Evolutionary conservation across 495 filamentous ascomycete species (phyloP).

Genomic region (Penicillium paradoxum): DNA sequence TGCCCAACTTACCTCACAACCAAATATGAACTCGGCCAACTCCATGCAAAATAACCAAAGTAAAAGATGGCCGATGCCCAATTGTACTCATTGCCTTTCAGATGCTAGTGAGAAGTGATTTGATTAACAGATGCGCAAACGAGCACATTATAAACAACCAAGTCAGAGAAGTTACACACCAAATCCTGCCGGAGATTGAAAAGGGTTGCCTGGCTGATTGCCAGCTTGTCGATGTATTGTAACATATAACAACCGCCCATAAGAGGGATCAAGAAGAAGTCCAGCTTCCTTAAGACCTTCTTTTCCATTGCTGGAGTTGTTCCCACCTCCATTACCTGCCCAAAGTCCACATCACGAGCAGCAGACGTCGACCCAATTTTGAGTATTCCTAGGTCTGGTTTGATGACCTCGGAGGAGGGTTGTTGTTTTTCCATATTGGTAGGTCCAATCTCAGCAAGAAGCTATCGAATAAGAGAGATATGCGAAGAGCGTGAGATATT

Average conservation of each 20-base stretch:
- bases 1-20: conserved; percentile 29
- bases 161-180: conserved; percentile 9
- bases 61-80: conserved; percentile 48
- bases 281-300: not conserved
- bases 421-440: conserved; percentile 17
- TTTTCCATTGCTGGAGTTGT: not conserved
- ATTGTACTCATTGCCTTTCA: conserved; percentile 42
- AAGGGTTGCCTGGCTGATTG: conserved; percentile 49
- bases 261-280: conserved; percentile 36
- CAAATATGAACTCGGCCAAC: conserved; percentile 47
- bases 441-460: too few species aligned
- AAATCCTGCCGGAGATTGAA: conserved; percentile 45
- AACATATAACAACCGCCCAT: conserved; percentile 46
- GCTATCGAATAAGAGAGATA: not conserved
- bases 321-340: conserved; percentile 25
- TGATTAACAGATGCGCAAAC: not conserved
- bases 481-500: too few species aligned
- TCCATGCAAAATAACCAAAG: conserved; percentile 47
- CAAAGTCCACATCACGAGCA: conserved; percentile 33
- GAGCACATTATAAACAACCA: too few species aligned
- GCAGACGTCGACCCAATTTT: conserved; percentile 8
- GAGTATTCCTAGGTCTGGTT: conserved; percentile 14
- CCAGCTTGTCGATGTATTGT: conserved; percentile 56
- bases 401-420: not conserved
- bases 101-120: conserved; percentile 9